A percentile compares a stretch with the other conserved stretches of the same genome.
These are phyloP conservation scores for Chlorella sp. DNA, from an alignment of 139 green algal species.

Conservation along the genomic window DNA sequence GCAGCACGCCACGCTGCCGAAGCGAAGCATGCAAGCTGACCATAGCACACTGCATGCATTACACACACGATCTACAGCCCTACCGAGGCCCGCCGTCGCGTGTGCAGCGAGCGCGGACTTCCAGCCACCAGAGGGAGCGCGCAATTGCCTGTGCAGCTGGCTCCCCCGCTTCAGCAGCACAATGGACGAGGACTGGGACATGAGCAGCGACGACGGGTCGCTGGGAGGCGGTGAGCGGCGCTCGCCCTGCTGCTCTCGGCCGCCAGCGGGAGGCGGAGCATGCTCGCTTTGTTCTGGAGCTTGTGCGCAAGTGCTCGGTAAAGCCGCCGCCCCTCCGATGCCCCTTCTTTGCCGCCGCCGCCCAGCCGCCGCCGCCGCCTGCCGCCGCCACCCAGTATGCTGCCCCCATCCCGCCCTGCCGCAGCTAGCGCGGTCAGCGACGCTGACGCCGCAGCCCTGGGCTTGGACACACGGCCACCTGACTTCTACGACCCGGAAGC, in stretches of 20 bases:
- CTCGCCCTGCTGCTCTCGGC: not conserved
- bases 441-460: conserved; percentile 16
- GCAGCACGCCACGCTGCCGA: too few relatives aligned
- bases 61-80: too few relatives aligned
- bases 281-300: not conserved
- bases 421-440: conserved; percentile 16
- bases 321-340: not conserved
- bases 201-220: not conserved
- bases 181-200: not conserved
- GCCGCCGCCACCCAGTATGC: not conserved
- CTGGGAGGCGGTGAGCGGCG: not conserved
- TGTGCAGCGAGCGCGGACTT: too few relatives aligned
- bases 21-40: too few relatives aligned
- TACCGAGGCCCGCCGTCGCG: too few relatives aligned
- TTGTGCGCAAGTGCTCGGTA: too few relatives aligned
- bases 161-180: too few relatives aligned
- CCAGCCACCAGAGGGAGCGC: too few relatives aligned
- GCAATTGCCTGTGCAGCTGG: too few relatives aligned
- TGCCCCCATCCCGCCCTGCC: too few relatives aligned
- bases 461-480: conserved; percentile 11
- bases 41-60: too few relatives aligned
- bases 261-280: not conserved
- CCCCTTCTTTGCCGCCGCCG: not conserved
- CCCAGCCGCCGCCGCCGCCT: not conserved
- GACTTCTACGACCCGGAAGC: conserved; percentile 64